Percentiles rank a stretch among this genome's conserved stretches.
phyloP scores from a whole-genome alignment of 2,329 filamentous ascomycete genomes.

The Colletotrichum agaves region DNA sequence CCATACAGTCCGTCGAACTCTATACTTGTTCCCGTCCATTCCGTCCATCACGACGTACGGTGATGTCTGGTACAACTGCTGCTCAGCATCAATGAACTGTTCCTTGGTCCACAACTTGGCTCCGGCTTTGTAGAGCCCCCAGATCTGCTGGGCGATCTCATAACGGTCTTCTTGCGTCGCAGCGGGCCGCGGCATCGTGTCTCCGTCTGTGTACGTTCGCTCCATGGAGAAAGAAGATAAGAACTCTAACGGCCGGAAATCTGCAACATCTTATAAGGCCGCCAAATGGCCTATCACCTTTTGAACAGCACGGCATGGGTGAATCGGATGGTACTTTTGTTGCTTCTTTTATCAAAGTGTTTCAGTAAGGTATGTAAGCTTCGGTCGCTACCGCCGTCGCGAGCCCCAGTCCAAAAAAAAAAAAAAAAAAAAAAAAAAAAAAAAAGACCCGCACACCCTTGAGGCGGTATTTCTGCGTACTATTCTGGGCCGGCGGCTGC shows the following conservation, averaged over 20 bases:
- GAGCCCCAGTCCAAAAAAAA: not conserved
- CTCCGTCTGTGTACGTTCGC: too few species aligned
- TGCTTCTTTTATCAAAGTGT: not conserved
- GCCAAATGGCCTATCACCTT: too few species aligned
- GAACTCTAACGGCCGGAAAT: too few species aligned
- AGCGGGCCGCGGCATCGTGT: too few species aligned
- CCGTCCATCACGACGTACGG: not conserved
- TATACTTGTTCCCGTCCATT: not conserved
- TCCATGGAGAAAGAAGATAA: too few species aligned
- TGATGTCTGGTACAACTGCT: not conserved
- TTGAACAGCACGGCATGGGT: too few species aligned
- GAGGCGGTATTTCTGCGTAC: not conserved
- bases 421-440: too few species aligned
- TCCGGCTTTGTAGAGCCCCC: slow-evolving; percentile 3
- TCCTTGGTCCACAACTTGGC: not conserved
- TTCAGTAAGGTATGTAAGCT: not conserved
- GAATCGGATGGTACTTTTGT: not conserved
- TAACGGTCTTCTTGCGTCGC: not conserved
- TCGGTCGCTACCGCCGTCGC: not conserved
- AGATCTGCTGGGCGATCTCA: not conserved
- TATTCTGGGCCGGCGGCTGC: not conserved
- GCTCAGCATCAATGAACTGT: not conserved
- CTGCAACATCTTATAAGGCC: too few species aligned
- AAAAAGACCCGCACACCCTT: not conserved
- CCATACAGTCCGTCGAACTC: not conserved